phyloP scores from a whole-genome alignment of 352 stramenopile genomes.

The Phytophthora quininea region DNA sequence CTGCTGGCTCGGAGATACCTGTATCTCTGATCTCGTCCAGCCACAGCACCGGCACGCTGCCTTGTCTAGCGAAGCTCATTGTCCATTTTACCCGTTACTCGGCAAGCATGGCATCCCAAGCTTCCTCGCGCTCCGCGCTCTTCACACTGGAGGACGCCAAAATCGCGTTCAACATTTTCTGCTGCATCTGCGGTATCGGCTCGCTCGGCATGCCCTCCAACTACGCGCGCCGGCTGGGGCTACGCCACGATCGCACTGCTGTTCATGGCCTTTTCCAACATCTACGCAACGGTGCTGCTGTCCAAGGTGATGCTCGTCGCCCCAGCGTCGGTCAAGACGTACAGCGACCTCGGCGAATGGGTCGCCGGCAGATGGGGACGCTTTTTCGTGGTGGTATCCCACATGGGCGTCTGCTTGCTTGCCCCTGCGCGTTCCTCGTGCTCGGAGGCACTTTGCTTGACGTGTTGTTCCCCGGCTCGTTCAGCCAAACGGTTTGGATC shows the following conservation, averaged over 20 bases:
- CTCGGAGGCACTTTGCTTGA: slow-evolving; percentile 29
- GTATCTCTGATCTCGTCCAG: slow-evolving; percentile 1
- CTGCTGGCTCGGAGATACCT: not conserved
- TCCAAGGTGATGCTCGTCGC: slow-evolving; percentile 38
- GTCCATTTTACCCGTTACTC: not conserved
- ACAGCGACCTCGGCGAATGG: slow-evolving; percentile 40
- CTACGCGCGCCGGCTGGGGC: slow-evolving; percentile 37
- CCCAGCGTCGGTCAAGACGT: slow-evolving; percentile 32
- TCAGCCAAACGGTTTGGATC: slow-evolving; percentile 20
- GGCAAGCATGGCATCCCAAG: not conserved
- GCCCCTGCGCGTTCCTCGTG: slow-evolving; percentile 31
- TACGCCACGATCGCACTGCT: slow-evolving; percentile 34
- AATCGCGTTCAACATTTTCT: slow-evolving; percentile 30
- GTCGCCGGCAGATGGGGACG: slow-evolving; percentile 28
- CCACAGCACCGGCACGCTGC: slow-evolving; percentile 4
- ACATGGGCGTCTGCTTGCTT: slow-evolving; percentile 24
- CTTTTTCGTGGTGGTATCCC: slow-evolving; percentile 23
- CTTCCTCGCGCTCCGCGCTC: slow-evolving; percentile 9
- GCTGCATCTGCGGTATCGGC: slow-evolving; percentile 30
- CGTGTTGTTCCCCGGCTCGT: slow-evolving; percentile 32
- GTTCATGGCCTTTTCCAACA: slow-evolving; percentile 44
- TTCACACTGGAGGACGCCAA: slow-evolving; percentile 44
- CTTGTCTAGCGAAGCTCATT: not conserved
- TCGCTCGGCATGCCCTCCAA: slow-evolving; percentile 47
- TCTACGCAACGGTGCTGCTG: slow-evolving; percentile 32